These are phyloP conservation scores for Cenchrus americanus DNA, from an alignment of 176 grass and related monocot species.

Conservation along the genomic window DNA sequence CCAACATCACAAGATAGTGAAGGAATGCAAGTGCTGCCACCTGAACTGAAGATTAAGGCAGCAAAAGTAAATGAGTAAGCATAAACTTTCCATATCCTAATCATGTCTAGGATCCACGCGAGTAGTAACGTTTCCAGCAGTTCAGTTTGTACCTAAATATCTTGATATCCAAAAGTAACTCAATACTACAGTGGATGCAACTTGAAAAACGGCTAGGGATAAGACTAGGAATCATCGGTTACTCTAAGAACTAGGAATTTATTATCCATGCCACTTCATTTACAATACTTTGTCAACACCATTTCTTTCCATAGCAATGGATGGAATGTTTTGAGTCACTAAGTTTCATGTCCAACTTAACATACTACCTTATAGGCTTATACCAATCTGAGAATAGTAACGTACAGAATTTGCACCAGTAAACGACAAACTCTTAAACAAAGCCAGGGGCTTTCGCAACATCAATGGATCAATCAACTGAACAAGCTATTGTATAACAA, in stretches of 20 bases:
- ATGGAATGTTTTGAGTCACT: background rate
- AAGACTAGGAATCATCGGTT: background rate
- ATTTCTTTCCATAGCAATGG: background rate
- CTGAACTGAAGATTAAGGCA: constrained; percentile 69
- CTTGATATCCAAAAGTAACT: constrained; percentile 20
- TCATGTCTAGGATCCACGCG: constrained; percentile 7
- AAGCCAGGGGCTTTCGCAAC: background rate
- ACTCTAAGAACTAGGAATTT: background rate
- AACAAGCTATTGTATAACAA: background rate
- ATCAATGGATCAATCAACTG: constrained; percentile 4
- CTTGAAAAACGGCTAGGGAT: background rate
- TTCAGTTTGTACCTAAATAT: constrained; percentile 14
- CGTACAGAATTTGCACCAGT: background rate
- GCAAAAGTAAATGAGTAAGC: constrained; percentile 32
- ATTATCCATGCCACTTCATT: background rate
- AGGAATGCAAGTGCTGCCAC: constrained; percentile 77
- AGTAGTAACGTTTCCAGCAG: constrained; percentile 12
- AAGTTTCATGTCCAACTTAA: constrained; percentile 6
- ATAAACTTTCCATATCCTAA: constrained; percentile 22
- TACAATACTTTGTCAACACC: background rate
- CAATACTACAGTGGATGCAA: constrained; percentile 17
- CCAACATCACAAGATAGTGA: constrained; percentile 95
- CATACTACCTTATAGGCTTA: background rate
- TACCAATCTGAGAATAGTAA: background rate
- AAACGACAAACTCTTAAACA: constrained; percentile 26